A percentile compares a stretch with the other conserved stretches of the same genome.
These are phyloP conservation scores for Prunus campanulata DNA, from an alignment of 306 rosid genomes.

Conservation along the genomic window DNA sequence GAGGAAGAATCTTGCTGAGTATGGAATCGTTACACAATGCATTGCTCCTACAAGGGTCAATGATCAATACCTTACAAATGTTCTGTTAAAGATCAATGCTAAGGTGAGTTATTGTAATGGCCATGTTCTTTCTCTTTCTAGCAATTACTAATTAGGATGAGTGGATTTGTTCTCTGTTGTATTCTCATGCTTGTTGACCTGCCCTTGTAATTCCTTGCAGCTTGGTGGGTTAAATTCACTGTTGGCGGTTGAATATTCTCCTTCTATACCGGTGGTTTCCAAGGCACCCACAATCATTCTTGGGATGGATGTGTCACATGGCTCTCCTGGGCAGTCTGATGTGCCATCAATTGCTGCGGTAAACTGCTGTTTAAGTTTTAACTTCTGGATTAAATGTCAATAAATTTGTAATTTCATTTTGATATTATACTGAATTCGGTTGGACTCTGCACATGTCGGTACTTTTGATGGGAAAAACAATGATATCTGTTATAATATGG, in stretches of 20 bases:
- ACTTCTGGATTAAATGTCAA: not conserved
- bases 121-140: not conserved
- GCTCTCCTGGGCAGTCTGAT: conserved; percentile 87
- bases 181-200: not conserved
- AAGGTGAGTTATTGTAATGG: conserved; percentile 48
- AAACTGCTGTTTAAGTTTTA: conserved; percentile 4
- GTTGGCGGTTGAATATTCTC: conserved; percentile 57
- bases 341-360: conserved; percentile 96
- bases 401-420: not conserved
- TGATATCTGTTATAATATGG: not conserved
- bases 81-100: conserved; percentile 80
- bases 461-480: not conserved
- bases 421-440: not conserved
- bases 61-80: conserved; percentile 87
- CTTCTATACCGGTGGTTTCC: conserved; percentile 75
- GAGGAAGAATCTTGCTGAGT: conserved; percentile 62
- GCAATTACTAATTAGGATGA: not conserved
- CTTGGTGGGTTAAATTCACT: conserved; percentile 89
- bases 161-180: not conserved
- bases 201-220: conserved; percentile 33
- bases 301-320: conserved; percentile 98
- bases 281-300: conserved; percentile 74
- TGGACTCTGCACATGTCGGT: not conserved
- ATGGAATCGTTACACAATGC: conserved; percentile 83
- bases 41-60: conserved; percentile 75